Evolutionary conservation across 2,329 filamentous ascomycete genomes (phyloP), one percentile per base, ranked within the genome.

Genomic region (Scedosporium minutisporum): DNA sequence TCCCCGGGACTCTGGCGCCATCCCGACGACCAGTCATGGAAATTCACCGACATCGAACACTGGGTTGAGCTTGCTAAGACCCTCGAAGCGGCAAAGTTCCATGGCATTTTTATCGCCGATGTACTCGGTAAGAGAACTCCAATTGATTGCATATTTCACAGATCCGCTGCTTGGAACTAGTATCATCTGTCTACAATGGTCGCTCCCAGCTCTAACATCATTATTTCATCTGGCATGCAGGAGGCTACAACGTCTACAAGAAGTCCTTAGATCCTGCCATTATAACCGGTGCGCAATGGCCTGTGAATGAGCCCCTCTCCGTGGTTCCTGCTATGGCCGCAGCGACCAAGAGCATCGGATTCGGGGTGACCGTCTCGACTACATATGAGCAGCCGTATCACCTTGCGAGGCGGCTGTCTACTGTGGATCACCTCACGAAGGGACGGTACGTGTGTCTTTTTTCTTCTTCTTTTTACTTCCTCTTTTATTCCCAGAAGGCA

Each of bases 361-460:
- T 90, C 65, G 87, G 87, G 0, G 85, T 90, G 4, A 90, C 87
- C 0, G 82, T 87, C 1, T 83, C 84, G 1, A 89, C 87, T 1
- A 89, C 86, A 0, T 90, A 90, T 64, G 87, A 90, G 68, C 82
- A 86, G 68, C 87, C 87, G 0, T 90, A 88, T 68, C 84, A 88
- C 67, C 75, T 90, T 23, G 87, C 87, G 0, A 74, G 87, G 42
- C 75, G 87, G 10, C 70, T 90, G 21, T 86, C 83, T 0, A 90
- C 87, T 0, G 77, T 88, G 0, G 87, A 90, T 68, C 87, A 90
- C 69, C 74, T 90, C 3, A 86, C 81, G 1, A 83, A 83, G 63
- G 86, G 87, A 61, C 78, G 87, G 73, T 78, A 70, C 42, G 76
- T 71, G 18, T 1, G 16, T 3, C 23, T n/a, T 9, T 9, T 33